Conservation (phyloP, 441 rosid species). For the Populus tomentosa region DNA sequence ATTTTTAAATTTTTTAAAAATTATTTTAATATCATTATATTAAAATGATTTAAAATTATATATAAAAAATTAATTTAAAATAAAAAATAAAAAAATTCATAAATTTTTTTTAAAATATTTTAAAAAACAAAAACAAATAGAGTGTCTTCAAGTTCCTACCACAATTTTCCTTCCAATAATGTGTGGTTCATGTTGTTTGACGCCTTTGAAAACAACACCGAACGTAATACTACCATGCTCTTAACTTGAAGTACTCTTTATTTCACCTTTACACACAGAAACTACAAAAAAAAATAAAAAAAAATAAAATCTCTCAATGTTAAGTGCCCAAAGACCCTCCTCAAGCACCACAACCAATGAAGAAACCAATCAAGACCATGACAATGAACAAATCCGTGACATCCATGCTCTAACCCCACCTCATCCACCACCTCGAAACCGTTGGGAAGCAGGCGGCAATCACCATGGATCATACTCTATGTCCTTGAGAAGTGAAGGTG, state of each 20-base stretch:
- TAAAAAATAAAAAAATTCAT: too few species aligned
- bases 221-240: neutral
- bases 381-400: slow-evolving; percentile 48
- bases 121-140: too few species aligned
- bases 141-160: too few species aligned
- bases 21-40: too few species aligned
- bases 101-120: too few species aligned
- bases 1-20: too few species aligned
- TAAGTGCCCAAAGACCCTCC: slow-evolving; percentile 14
- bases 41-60: too few species aligned
- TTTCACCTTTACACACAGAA: neutral
- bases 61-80: too few species aligned
- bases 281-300: too few species aligned
- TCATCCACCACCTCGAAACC: slow-evolving; percentile 29
- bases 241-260: neutral
- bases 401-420: slow-evolving; percentile 78
- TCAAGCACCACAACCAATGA: slow-evolving; percentile 13
- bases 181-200: neutral
- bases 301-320: slow-evolving; percentile 13
- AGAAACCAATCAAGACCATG: slow-evolving; percentile 12
- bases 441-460: slow-evolving; percentile 47
- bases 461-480: slow-evolving; percentile 33
- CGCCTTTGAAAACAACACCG: neutral
- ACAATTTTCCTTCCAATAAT: neutral
- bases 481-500: slow-evolving; percentile 39